Evolutionary conservation across 163 green algal genomes (phyloP).

Genomic region (Chloromonas sp.): DNA sequence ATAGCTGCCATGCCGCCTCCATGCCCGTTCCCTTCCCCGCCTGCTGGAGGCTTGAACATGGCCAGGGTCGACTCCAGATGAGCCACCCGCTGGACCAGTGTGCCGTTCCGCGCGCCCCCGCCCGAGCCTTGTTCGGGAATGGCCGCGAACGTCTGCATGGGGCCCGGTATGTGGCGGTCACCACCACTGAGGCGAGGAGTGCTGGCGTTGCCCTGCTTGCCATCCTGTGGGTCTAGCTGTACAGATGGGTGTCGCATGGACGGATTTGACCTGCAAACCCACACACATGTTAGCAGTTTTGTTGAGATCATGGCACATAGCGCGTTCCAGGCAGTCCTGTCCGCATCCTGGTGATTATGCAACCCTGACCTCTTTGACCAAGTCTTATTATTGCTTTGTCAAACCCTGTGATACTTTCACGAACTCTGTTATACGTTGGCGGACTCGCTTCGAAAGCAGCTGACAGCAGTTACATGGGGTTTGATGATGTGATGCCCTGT

Average conservation of each 20-base stretch:
- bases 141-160: not conserved
- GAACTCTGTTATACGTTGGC: too few relatives aligned
- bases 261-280: not conserved
- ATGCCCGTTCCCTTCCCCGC: not conserved
- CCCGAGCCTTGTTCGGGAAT: not conserved
- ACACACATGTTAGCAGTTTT: not conserved
- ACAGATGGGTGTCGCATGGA: not conserved
- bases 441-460: not conserved
- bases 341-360: too few relatives aligned
- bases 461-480: not conserved
- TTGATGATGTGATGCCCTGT: not conserved
- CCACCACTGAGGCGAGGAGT: not conserved
- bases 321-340: too few relatives aligned
- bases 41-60: conserved; percentile 14
- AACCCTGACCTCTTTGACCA: too few relatives aligned
- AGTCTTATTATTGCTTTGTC: too few relatives aligned
- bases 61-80: conserved; percentile 32
- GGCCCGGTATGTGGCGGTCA: not conserved
- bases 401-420: too few relatives aligned
- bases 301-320: not conserved
- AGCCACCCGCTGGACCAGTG: conserved; percentile 32
- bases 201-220: not conserved
- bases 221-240: too few relatives aligned
- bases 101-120: not conserved
- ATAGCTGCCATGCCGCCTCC: not conserved